Evolutionary conservation across 179 eudicot genomes (phyloP), one percentile per base, ranked within the genome.

Genomic region (Amaranthus tricolor): DNA sequence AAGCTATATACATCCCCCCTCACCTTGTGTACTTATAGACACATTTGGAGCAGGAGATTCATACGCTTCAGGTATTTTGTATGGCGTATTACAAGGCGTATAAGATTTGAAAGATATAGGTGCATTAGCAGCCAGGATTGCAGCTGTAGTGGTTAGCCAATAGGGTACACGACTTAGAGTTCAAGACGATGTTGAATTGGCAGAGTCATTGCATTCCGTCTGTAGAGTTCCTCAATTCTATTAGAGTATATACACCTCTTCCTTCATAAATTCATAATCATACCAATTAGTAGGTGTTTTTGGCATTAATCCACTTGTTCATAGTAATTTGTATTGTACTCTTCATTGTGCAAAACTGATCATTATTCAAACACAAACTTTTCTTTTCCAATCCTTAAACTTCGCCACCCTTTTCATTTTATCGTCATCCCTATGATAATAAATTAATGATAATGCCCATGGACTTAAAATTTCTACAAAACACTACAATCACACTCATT

Each of bases 21-120:
- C 89, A 11, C 97, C 95, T 0, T 95, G 99, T 65, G 83, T 78
- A 19, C 95, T 97, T 1, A 84, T 95, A 0, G 99, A 95, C 82
- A 95, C 99, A 17, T 93, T 97, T 77, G 97, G 99, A 19, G 99
- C 99, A 1, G 99, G 99, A 43, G 99, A 95, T 75, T 96, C 97
- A 5, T 95, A 93, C 72, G 97, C 99, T 6, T 90, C 96, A 0
- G 97, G 99, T 3, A 80, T 93, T 57, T 63, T 95, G 66, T 95
- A 95, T 40, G 89, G 96, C 16, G 77, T 95, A 53, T 70, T 91
- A 47, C 75, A 88, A 15, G 96, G 99, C 2, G 88, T 87, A 43
- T 87, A 95, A 45, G 91, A 92, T 86, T 71, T 89, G 67, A 87
- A 88, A 75, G 91, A 87, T 13, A 80, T 92, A 87, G 99, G 99